phyloP scores from a whole-genome alignment of 129 eudicot genomes.

The Centaurea solstitialis region DNA sequence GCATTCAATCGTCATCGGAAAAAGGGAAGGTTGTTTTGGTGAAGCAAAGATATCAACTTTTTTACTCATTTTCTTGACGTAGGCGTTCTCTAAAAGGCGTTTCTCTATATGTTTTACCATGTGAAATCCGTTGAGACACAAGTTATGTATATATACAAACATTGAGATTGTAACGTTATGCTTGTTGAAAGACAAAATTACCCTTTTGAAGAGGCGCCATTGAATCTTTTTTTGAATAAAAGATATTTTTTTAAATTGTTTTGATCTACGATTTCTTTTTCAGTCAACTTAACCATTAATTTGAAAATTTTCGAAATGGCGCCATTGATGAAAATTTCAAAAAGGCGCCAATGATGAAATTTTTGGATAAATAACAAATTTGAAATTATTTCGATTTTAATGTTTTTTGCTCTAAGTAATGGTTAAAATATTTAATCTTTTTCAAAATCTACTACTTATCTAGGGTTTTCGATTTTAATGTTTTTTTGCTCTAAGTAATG shows the following conservation, averaged over 20 bases:
- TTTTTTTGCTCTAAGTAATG: too few relatives aligned
- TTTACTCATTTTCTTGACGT: background rate
- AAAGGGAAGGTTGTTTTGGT: constrained; percentile 10
- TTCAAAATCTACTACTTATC: background rate
- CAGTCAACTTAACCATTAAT: background rate
- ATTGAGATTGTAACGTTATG: background rate
- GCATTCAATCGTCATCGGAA: constrained; percentile 2
- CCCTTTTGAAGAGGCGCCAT: constrained; percentile 10
- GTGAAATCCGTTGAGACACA: background rate
- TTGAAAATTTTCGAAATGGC: background rate
- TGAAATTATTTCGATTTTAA: background rate
- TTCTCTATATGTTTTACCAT: background rate
- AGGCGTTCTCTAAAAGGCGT: background rate
- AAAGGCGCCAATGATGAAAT: background rate
- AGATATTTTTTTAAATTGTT: background rate
- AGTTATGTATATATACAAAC: background rate
- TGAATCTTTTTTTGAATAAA: background rate
- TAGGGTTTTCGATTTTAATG: background rate
- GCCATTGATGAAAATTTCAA: too few relatives aligned
- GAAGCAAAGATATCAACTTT: constrained; percentile 19
- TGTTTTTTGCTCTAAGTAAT: background rate
- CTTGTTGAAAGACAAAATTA: background rate
- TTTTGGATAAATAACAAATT: background rate
- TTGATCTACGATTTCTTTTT: background rate
- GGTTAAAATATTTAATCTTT: background rate